A percentile compares a stretch with the other conserved stretches of the same genome.
Conservation (phyloP, 1,139 yeast genomes). For the Lodderomyces beijingensis region DNA sequence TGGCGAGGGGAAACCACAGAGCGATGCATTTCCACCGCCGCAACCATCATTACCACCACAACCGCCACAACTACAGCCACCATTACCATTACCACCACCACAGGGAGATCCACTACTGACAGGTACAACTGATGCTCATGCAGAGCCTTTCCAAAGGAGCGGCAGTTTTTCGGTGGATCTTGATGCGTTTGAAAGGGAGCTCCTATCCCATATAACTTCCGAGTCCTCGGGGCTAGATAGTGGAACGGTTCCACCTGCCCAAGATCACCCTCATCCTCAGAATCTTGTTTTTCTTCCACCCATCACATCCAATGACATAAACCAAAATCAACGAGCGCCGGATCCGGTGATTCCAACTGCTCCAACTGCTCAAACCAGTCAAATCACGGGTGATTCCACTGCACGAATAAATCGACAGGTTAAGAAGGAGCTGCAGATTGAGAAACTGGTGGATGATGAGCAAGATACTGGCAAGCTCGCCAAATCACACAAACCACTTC, state of each 20-base stretch:
- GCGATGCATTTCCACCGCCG: neutral
- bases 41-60: too few species aligned
- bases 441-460: neutral
- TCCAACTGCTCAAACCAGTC: too few species aligned
- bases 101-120: too few species aligned
- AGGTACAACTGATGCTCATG: neutral
- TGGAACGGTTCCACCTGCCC: neutral
- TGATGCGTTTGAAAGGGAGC: neutral
- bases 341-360: neutral
- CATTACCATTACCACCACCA: too few species aligned
- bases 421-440: too few species aligned
- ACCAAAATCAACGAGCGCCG: too few species aligned
- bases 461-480: neutral
- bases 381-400: neutral
- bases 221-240: too few species aligned
- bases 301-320: too few species aligned
- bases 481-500: slow-evolving; percentile 20
- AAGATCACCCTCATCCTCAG: neutral
- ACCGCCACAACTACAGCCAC: too few species aligned
- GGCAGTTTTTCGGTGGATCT: too few species aligned
- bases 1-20: neutral
- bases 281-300: too few species aligned
- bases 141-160: neutral
- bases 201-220: slow-evolving; percentile 1
- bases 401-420: too few species aligned